Evolutionary conservation across 1,139 yeast species (phyloP).

Genomic region (Suhomyces bribrorum): DNA sequence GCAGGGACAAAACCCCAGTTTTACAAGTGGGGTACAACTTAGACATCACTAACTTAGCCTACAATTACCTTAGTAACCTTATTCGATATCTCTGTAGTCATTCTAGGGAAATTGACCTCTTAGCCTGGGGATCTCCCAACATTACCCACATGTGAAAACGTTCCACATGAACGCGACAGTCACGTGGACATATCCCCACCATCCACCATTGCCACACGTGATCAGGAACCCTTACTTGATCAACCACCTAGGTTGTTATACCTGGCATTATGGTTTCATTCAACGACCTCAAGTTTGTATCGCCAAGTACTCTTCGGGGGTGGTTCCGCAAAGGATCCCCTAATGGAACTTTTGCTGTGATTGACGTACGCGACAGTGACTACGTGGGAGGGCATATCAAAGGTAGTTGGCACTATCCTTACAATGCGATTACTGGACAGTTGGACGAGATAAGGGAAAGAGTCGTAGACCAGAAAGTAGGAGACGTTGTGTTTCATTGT

Average conservation of each 20-base stretch:
- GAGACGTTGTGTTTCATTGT: constrained; percentile 83
- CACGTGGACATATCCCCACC: neutral
- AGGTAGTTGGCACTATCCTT: constrained; percentile 63
- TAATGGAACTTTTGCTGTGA: constrained; percentile 55
- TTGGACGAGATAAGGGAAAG: constrained; percentile 45
- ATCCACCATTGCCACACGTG: no score
- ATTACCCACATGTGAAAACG: neutral
- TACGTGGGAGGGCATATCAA: constrained; percentile 67
- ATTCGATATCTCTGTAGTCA: neutral
- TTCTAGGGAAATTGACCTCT: neutral
- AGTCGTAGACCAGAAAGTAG: constrained; percentile 33
- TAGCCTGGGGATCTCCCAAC: no score
- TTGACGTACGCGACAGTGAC: constrained; percentile 89
- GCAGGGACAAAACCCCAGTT: neutral
- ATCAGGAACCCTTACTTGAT: no score
- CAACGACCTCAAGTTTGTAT: constrained; percentile 36
- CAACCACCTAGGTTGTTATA: no score
- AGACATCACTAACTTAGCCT: no score
- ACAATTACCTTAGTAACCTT: no score
- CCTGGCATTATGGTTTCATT: constrained; percentile 10
- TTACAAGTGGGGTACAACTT: neutral
- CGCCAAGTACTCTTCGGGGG: constrained; percentile 41
- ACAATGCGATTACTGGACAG: constrained; percentile 45
- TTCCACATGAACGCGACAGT: neutral
- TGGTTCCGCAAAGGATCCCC: constrained; percentile 49